Conservation (phyloP, 495 filamentous ascomycete species). For the Cudoniella acicularis region DNA sequence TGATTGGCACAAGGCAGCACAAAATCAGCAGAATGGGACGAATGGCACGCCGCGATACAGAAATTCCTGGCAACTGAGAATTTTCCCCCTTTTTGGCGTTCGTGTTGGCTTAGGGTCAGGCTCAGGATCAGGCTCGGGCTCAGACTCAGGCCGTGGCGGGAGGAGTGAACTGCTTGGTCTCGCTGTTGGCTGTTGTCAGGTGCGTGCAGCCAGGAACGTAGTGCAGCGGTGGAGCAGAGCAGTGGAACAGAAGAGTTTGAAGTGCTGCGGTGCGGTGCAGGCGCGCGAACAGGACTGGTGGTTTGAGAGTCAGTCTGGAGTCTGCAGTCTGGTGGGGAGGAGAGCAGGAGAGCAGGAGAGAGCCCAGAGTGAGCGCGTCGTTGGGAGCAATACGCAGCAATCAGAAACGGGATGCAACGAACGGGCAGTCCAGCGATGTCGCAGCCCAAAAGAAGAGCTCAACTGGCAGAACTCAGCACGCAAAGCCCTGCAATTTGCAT, state of each 20-base stretch:
- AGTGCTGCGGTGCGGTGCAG: background rate
- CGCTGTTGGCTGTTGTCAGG: background rate
- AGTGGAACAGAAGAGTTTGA: background rate
- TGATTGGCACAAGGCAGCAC: background rate
- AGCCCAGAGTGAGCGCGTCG: no score
- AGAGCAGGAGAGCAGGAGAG: background rate
- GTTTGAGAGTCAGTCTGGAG: no score
- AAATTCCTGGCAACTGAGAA: background rate
- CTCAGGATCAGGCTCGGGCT: no score
- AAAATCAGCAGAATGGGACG: background rate
- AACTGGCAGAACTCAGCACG: no score
- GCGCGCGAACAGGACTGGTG: no score
- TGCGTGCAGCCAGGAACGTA: background rate
- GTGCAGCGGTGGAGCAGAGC: background rate
- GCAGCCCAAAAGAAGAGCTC: no score
- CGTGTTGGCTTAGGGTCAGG: no score
- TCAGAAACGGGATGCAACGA: no score
- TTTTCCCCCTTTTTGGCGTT: background rate
- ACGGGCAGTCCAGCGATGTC: no score
- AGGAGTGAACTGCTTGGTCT: background rate
- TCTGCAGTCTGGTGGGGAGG: background rate
- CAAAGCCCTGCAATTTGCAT: no score
- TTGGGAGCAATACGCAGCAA: no score
- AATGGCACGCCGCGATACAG: no score
- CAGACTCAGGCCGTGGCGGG: background rate